These are phyloP conservation scores for Fraxinus anomala DNA, from an alignment of 257 asterid genomes.

Conservation along the genomic window DNA sequence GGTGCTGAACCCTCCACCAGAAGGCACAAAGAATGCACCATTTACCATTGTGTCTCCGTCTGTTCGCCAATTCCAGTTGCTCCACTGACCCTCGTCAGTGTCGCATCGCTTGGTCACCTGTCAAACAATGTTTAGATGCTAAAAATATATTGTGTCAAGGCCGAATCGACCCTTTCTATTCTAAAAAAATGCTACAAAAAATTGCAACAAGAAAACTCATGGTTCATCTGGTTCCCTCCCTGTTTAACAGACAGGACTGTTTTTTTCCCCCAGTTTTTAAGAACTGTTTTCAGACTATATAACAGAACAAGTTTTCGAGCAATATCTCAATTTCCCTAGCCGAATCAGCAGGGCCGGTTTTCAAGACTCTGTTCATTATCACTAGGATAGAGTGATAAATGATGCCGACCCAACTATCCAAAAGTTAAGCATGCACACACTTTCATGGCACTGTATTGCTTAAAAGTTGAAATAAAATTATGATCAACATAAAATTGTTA, in stretches of 20 bases:
- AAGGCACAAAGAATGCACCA: constrained; percentile 69
- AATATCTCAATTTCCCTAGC: background rate
- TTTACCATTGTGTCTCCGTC: constrained; percentile 64
- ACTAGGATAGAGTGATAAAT: background rate
- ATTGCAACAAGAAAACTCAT: background rate
- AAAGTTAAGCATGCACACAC: background rate
- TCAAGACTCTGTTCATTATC: background rate
- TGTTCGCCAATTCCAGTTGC: constrained; percentile 68
- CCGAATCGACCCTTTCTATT: background rate
- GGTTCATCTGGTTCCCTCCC: background rate
- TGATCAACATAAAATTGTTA: background rate
- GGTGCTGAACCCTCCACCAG: constrained; percentile 49
- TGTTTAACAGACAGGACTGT: background rate
- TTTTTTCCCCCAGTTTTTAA: background rate
- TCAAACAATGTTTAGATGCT: background rate
- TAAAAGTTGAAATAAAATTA: background rate
- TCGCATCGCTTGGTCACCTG: constrained; percentile 69
- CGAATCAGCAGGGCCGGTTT: background rate
- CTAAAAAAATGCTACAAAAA: background rate
- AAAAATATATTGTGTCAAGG: background rate
- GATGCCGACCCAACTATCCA: background rate
- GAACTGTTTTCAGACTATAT: background rate
- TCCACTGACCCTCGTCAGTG: constrained; percentile 53
- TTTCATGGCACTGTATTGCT: background rate
- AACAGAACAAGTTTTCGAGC: background rate